phyloP scores from a whole-genome alignment of 768 basidiomycete genomes.

The Lentinus brumalis region DNA sequence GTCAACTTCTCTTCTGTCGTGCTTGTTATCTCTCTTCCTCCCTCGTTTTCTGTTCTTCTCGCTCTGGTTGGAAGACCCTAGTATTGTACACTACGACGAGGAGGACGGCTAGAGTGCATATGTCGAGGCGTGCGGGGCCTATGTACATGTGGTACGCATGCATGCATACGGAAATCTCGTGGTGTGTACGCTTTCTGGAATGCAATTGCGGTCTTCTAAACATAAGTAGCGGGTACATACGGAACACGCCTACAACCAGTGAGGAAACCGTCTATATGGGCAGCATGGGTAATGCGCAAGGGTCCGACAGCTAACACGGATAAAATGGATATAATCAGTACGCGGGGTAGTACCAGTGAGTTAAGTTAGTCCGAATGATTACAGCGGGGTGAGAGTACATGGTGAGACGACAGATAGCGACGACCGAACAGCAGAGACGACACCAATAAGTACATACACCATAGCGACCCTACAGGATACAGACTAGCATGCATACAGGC shows the following conservation, averaged over 20 bases:
- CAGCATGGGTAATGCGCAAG: too few relatives aligned
- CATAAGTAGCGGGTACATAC: too few relatives aligned
- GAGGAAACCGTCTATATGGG: too few relatives aligned
- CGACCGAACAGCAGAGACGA: background rate
- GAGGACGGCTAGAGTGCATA: conserved; percentile 27
- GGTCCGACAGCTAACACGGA: too few relatives aligned
- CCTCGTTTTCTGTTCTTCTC: conserved; percentile 12
- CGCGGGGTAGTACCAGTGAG: background rate
- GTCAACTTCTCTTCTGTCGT: conserved; percentile 8
- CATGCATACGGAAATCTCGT: conserved; percentile 5
- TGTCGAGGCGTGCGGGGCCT: conserved; percentile 14
- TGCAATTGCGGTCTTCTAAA: background rate
- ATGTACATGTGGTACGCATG: conserved; percentile 14
- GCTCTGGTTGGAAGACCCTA: conserved; percentile 22
- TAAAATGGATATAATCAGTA: too few relatives aligned
- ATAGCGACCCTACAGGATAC: background rate
- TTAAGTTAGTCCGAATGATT: background rate
- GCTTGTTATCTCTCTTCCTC: conserved; percentile 15
- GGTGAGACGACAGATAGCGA: background rate
- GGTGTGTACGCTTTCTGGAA: conserved; percentile 12
- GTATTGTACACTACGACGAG: conserved; percentile 31
- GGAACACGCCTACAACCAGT: too few relatives aligned
- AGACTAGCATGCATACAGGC: background rate
- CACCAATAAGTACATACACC: background rate
- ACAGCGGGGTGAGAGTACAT: background rate